Percentiles rank a stretch among this genome's conserved stretches.
Conservation (phyloP, 345 rosid genomes). For the Litchi chinensis region DNA sequence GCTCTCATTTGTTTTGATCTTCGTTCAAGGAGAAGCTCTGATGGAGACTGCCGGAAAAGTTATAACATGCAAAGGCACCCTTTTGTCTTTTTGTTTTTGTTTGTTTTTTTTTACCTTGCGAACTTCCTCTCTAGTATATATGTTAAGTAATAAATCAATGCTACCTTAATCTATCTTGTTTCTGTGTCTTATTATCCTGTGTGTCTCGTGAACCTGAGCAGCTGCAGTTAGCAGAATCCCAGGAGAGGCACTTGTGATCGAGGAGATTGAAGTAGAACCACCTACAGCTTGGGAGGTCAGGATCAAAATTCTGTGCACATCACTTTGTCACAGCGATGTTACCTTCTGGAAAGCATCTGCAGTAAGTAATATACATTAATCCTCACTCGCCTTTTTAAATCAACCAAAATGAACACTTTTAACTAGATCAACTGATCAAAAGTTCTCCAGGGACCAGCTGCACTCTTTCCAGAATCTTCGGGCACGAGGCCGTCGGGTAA, state of each 20-base stretch:
- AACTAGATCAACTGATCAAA: background rate
- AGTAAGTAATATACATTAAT: conserved; percentile 32
- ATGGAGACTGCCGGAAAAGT: conserved; percentile 42
- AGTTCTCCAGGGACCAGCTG: conserved; percentile 43
- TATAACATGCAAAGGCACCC: conserved; percentile 58
- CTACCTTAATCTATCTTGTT: too few species aligned
- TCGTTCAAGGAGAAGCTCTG: background rate
- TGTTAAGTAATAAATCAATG: background rate
- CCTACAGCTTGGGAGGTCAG: conserved; percentile 72
- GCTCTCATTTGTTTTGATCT: background rate
- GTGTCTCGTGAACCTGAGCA: conserved; percentile 13
- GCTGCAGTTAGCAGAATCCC: conserved; percentile 64
- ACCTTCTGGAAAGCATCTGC: conserved; percentile 45
- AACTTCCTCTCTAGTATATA: background rate
- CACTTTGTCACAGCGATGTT: conserved; percentile 68
- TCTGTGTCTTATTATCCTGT: background rate
- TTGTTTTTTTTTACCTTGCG: background rate
- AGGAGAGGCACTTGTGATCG: conserved; percentile 53
- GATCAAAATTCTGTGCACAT: conserved; percentile 69
- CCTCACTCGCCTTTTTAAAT: too few species aligned
- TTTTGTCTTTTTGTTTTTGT: too few species aligned
- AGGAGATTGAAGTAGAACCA: conserved; percentile 72
- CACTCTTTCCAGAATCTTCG: conserved; percentile 57
- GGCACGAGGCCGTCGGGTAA: conserved; percentile 84
- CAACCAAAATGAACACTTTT: background rate